phyloP scores from a whole-genome alignment of 345 rosid species.

The Bruguiera sexangula region DNA sequence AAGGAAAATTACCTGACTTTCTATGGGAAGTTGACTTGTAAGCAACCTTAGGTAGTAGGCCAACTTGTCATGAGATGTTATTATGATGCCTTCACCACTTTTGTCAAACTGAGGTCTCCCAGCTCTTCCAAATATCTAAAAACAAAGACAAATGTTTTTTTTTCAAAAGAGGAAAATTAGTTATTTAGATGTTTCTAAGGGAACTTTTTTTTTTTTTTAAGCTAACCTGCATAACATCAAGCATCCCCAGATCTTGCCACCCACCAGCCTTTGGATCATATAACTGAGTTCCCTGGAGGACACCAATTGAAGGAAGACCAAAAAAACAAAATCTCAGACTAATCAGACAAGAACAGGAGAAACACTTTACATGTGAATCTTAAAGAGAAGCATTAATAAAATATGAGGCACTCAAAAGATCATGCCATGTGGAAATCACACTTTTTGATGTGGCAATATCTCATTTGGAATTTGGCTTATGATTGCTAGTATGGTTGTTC shows the following conservation, averaged over 20 bases:
- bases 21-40: slow-evolving; percentile 96
- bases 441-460: too few relatives aligned
- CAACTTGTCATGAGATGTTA: slow-evolving; percentile 91
- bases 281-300: slow-evolving; percentile 82
- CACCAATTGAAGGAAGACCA: slow-evolving; percentile 15
- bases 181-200: slow-evolving; percentile 10
- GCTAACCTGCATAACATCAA: slow-evolving; percentile 95
- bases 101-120: slow-evolving; percentile 99
- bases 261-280: slow-evolving; percentile 99
- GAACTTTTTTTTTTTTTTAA: neutral
- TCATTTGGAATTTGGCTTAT: too few relatives aligned
- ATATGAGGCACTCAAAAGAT: too few relatives aligned
- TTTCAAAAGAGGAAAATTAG: neutral
- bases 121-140: slow-evolving; percentile 95
- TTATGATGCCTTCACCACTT: slow-evolving; percentile 98
- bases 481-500: too few relatives aligned
- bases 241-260: slow-evolving; percentile 97
- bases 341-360: neutral
- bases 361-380: neutral
- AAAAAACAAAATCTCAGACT: neutral
- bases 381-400: too few relatives aligned
- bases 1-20: slow-evolving; percentile 76
- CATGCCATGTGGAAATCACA: too few relatives aligned
- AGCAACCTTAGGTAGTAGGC: slow-evolving; percentile 85
- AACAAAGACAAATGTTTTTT: neutral